These are phyloP conservation scores for Rubia balearica DNA, from an alignment of 305 asterid genomes.

Conservation along the genomic window DNA sequence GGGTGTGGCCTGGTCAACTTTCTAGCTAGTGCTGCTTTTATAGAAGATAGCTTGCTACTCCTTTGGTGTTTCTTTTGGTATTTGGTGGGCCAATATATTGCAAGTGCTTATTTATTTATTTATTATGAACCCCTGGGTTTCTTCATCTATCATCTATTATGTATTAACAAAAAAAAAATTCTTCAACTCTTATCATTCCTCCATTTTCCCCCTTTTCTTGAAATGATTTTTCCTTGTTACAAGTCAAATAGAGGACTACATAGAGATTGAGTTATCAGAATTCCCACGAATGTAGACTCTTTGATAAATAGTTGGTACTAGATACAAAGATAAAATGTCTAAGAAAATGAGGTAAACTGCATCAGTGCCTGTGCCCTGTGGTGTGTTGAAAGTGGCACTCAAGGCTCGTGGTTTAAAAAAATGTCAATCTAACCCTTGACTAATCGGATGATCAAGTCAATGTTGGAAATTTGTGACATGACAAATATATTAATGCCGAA, in stretches of 20 bases:
- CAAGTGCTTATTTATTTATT: no score
- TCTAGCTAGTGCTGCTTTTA: no score
- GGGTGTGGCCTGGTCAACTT: no score
- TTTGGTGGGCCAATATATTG: neutral
- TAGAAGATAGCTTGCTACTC: no score
- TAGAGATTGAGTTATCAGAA: neutral
- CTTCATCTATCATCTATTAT: neutral
- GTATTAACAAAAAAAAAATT: no score
- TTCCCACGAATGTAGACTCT: neutral
- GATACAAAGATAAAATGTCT: neutral
- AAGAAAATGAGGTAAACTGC: neutral
- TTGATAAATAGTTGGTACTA: neutral
- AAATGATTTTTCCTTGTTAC: neutral
- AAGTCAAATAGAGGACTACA: neutral
- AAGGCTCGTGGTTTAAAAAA: neutral
- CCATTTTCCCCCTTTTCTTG: no score
- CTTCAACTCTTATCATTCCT: neutral
- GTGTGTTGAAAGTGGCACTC: neutral
- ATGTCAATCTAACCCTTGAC: neutral
- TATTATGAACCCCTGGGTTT: no score
- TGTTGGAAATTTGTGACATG: neutral
- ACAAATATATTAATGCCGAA: neutral
- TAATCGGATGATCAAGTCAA: neutral
- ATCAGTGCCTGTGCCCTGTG: neutral
- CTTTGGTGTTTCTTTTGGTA: neutral